Percentiles rank a stretch among this genome's conserved stretches.
These are phyloP conservation scores for Parsonsia alboflavescens DNA, from an alignment of 257 asterid species.

Conservation along the genomic window DNA sequence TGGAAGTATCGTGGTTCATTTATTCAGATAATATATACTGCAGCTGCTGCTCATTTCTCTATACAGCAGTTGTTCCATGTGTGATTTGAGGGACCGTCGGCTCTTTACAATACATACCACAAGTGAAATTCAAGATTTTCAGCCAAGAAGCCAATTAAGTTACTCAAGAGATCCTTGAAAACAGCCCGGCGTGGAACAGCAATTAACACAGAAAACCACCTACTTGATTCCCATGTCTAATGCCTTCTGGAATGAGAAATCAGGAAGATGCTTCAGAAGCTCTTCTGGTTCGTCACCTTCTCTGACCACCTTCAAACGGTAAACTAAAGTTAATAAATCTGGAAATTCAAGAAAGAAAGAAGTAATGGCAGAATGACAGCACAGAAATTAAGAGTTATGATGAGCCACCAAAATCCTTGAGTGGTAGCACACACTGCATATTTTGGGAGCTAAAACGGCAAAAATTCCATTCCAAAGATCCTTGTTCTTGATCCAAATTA, in stretches of 20 bases:
- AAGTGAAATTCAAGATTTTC: constrained; percentile 33
- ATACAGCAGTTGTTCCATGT: constrained; percentile 24
- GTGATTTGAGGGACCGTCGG: constrained; percentile 16
- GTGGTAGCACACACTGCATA: neutral
- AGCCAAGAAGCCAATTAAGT: constrained; percentile 42
- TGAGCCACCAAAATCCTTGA: neutral
- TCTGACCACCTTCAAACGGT: constrained; percentile 38
- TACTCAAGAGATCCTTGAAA: constrained; percentile 7
- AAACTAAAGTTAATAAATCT: neutral
- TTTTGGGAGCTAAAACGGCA: neutral
- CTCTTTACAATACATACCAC: constrained; percentile 34
- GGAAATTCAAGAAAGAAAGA: neutral
- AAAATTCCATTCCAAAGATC: neutral
- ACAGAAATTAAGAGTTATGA: neutral
- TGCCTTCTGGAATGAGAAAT: constrained; percentile 33
- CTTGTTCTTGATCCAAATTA: neutral
- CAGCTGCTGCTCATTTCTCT: constrained; percentile 8
- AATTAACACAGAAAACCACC: constrained; percentile 7
- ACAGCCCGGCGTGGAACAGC: neutral
- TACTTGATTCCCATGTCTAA: constrained; percentile 30
- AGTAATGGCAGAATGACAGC: neutral
- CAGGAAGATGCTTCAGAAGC: constrained; percentile 36
- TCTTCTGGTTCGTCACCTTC: constrained; percentile 48
- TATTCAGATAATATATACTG: constrained; percentile 17
- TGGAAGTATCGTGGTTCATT: constrained; percentile 1